phyloP scores from a whole-genome alignment of 495 filamentous ascomycete species.

The Trypethelium eluteriae region DNA sequence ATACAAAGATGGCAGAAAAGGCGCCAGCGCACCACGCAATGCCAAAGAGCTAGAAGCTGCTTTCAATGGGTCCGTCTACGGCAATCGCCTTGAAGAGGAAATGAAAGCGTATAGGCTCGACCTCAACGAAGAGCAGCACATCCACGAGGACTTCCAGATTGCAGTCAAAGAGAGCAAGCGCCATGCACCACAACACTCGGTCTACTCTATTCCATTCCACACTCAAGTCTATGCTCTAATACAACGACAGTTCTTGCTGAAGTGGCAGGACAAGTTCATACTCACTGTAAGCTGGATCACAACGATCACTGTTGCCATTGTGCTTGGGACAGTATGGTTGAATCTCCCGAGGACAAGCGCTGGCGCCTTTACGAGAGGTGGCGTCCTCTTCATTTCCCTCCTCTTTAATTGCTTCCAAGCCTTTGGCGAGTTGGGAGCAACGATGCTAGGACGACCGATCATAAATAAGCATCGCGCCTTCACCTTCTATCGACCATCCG shows the following conservation, averaged over 20 bases:
- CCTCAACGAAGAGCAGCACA: conserved; percentile 53
- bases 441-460: conserved; percentile 66
- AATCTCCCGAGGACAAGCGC: conserved; percentile 56
- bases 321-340: conserved; percentile 72
- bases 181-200: conserved; percentile 59
- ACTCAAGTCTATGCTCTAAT: conserved; percentile 75
- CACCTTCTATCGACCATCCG: conserved; percentile 69
- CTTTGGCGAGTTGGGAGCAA: conserved; percentile 61
- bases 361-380: conserved; percentile 69
- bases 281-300: conserved; percentile 70
- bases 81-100: conserved; percentile 50
- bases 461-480: conserved; percentile 75
- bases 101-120: conserved; percentile 58
- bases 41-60: conserved; percentile 58
- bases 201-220: conserved; percentile 74
- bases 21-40: conserved; percentile 56
- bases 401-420: conserved; percentile 76
- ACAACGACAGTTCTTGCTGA: conserved; percentile 74
- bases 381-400: conserved; percentile 65
- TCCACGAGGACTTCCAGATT: conserved; percentile 66
- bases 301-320: conserved; percentile 65
- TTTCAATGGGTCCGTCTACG: conserved; percentile 56
- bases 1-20: conserved; percentile 56
- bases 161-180: conserved; percentile 72
- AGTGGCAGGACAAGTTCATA: conserved; percentile 75